Evolutionary conservation across 805 yeast genomes (phyloP), one percentile per base, ranked within the genome.

Genomic region (Kuraishia piskuri): DNA sequence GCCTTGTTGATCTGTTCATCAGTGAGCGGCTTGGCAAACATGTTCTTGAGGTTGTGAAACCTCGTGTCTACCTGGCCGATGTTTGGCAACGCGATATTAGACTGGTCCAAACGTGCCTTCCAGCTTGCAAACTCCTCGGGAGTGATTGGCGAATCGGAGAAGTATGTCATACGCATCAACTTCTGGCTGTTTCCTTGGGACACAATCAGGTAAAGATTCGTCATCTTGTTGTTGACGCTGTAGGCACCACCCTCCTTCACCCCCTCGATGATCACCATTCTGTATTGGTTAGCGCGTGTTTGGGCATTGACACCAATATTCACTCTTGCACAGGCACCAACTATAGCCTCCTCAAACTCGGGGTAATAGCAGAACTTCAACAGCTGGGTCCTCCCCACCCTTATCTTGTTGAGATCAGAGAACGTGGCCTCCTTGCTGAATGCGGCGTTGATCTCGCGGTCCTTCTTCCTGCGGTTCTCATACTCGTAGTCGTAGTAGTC

Each of bases 101-200:
- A 84, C 54, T 81, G 79, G 45, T 72, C 75, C 60, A 89, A 72
- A 49, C 88, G 82, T 37, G 69, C 70, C 54, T 75, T 68, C 74
- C 91, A 94, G 60, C 82, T 76, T 14, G 79, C 83, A 63, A 84
- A 89, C 68, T 94, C 99, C 21, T 79, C 84, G 40, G 72, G 74
- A 1, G 86, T 75, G 51, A 91, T 77, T 8, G 83, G 79, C 2
- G 85, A 81, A 70, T 94, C 97, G 49, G 95, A 85, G 62, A 94
- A 83, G 51, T 81, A 82, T 47, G 80, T 81, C 77, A 94, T 82
- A 47, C 88, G 92, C 58, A 91, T 83, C 48, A 78, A 79, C 59
- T 86, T 87, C 57, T 83, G 83, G 44, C 84, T 81, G 51, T 77
- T 76, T 51, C 96, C 97, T 65, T 89, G 96, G n/a, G 91, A 78